phyloP scores from a whole-genome alignment of 345 rosid species.

The Corymbia maculata region DNA sequence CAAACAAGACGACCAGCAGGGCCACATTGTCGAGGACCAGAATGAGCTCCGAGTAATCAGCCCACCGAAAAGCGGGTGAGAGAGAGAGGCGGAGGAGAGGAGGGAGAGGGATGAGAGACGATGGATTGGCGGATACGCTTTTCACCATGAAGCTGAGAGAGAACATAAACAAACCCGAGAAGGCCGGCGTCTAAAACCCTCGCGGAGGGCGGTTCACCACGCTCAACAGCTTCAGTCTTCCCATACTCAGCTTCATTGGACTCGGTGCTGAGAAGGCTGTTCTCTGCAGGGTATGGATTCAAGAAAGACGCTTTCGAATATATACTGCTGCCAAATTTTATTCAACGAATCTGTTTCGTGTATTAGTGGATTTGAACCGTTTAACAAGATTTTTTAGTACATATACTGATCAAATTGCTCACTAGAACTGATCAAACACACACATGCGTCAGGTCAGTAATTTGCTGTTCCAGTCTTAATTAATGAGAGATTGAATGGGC shows the following conservation, averaged over 20 bases:
- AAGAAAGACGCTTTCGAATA: not conserved
- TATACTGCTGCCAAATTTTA: not conserved
- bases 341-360: not conserved
- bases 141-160: slow-evolving; percentile 38
- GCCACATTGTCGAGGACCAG: slow-evolving; percentile 38
- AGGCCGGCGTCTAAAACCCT: slow-evolving; percentile 51
- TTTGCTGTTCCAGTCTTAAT: not conserved
- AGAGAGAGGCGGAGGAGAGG: not conserved
- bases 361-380: not conserved
- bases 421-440: not conserved
- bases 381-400: not conserved
- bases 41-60: slow-evolving; percentile 18
- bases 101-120: not conserved
- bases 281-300: slow-evolving; percentile 18
- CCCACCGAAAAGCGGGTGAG: not conserved
- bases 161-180: slow-evolving; percentile 35
- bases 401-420: not conserved
- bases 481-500: not conserved
- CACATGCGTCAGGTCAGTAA: not conserved
- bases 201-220: slow-evolving; percentile 49
- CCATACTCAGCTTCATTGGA: slow-evolving; percentile 34
- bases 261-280: slow-evolving; percentile 44
- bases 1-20: slow-evolving; percentile 30
- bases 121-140: slow-evolving; percentile 55
- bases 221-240: slow-evolving; percentile 43